phyloP scores from a whole-genome alignment of 108 stramenopile species.

The Fragilariopsis cylindrus region DNA sequence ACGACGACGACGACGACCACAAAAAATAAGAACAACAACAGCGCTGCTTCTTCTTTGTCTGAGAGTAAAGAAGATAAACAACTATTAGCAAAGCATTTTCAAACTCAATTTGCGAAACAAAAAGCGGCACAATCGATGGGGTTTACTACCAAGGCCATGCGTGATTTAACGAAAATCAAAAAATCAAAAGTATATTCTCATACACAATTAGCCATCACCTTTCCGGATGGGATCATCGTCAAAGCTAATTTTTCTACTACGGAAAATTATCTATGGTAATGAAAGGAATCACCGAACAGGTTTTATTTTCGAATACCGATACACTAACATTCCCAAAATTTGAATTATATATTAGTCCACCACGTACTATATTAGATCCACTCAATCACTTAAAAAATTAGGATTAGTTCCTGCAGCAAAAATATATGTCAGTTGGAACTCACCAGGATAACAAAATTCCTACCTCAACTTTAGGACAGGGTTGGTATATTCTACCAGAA shows the following conservation, averaged over 20 bases:
- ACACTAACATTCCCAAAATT: conserved; percentile 28
- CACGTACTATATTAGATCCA: conserved; percentile 51
- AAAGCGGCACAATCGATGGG: conserved; percentile 52
- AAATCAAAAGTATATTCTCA: conserved; percentile 78
- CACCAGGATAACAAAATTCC: neutral
- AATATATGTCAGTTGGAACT: conserved; percentile 75
- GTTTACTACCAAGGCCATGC: conserved; percentile 86
- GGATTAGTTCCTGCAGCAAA: conserved; percentile 81
- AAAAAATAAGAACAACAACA: no score
- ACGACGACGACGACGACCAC: neutral
- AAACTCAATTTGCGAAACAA: conserved; percentile 42
- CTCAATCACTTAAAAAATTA: conserved; percentile 59
- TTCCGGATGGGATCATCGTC: conserved; percentile 59
- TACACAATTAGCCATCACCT: conserved; percentile 62
- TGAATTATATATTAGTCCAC: conserved; percentile 82
- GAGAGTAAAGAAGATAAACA: conserved; percentile 40
- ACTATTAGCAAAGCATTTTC: conserved; percentile 52
- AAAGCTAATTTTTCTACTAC: conserved; percentile 64
- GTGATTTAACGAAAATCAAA: conserved; percentile 75
- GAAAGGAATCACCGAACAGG: conserved; percentile 28
- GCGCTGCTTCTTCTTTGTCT: conserved; percentile 12
- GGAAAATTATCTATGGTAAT: conserved; percentile 53
- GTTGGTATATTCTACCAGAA: conserved; percentile 31
- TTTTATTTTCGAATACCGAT: conserved; percentile 13
- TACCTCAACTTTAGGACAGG: neutral